Base-by-base conservation (phyloP, 108 stramenopile species). In the Pseudonitzschia multistriata region DNA sequence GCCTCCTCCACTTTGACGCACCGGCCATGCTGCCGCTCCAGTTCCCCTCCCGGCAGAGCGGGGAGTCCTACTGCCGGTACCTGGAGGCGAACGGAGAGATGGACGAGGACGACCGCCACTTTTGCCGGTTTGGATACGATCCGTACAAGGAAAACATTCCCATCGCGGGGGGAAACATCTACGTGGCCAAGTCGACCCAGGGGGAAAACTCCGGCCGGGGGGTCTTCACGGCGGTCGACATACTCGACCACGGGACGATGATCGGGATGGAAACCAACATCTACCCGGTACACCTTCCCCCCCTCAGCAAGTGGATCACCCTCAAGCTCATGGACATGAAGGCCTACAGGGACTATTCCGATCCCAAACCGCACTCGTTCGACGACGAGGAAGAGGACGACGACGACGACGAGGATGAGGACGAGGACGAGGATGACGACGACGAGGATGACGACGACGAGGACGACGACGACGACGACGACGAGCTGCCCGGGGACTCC, bases 151-250 rank as follows among this genome's bases (percentile, higher is more conserved):
- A 17, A 0, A 64, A 64, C 37, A 64, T 64, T 45, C 59, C 59
- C 2, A 45, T 45, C 17, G 21, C 59, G 21, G 24, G 37, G n/a
- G 71, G 62, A 29, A 22, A 59, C 17, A 42, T 71, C 11, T 36
- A 49, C 28, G 71, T 71, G 30, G 35, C 33, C 27, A 31, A 62
- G 36, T 71, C 71, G 21, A 25, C 22, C 3, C 19, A 37, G 30
- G 71, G 77, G 21, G 71, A 78, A 28, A 34, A 63, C n/a, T 27
- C 70, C 0, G 77, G 77, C n/a, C 64, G 77, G 36, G 77, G 77
- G 6, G 72, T 78, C 10, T 78, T 71, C 31, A 54, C 77, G 25
- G 36, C 49, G 11, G 71, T 72, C 3, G 72, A 78, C 30, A 78
- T 78, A 6, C 48, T 59, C 6, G 49, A 35, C 3, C 3, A 50